Percentiles rank a stretch among this genome's conserved stretches.
phyloP scores from a whole-genome alignment of 2,329 filamentous ascomycete genomes.

The Davidsoniella neocaledoniae region DNA sequence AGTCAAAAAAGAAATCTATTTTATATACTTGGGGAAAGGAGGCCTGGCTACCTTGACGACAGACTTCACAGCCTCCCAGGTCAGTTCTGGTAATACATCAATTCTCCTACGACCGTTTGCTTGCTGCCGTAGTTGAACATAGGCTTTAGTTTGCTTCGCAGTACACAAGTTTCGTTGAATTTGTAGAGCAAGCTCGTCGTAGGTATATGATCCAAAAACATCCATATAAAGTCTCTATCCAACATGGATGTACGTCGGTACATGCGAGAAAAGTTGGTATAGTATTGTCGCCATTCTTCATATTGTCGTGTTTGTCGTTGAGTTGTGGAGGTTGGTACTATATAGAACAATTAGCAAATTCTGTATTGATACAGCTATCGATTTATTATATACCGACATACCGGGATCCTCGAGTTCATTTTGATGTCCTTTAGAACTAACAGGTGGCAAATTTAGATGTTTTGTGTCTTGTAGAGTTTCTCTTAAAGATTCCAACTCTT shows the following conservation, averaged over 20 bases:
- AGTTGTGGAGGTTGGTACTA: neutral
- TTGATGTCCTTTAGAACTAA: too few relatives aligned
- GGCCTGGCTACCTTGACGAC: conserved; percentile 8
- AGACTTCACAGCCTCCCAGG: conserved; percentile 9
- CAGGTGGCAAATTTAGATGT: neutral
- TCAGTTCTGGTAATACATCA: conserved; percentile 7
- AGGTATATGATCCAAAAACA: conserved; percentile 12
- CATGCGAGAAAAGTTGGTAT: conserved; percentile 8
- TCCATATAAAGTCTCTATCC: conserved; percentile 10
- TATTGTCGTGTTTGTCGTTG: conserved; percentile 7
- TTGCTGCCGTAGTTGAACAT: conserved; percentile 6
- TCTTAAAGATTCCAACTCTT: conserved; percentile 6
- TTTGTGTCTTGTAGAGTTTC: conserved; percentile 6
- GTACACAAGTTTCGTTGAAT: conserved; percentile 11
- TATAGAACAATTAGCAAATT: neutral
- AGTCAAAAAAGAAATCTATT: neutral
- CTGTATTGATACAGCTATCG: neutral
- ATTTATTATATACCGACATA: neutral
- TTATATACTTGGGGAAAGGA: conserved; percentile 8
- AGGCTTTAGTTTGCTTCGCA: conserved; percentile 1
- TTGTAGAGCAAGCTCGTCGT: conserved; percentile 8
- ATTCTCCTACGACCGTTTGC: conserved; percentile 9
- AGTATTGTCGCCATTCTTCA: conserved; percentile 11
- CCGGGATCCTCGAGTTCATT: neutral
- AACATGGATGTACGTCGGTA: conserved; percentile 8